A percentile compares a stretch with the other conserved stretches of the same genome.
phyloP scores from a whole-genome alignment of 208 protist genomes.

The Acanthamoeba rhysodes region DNA sequence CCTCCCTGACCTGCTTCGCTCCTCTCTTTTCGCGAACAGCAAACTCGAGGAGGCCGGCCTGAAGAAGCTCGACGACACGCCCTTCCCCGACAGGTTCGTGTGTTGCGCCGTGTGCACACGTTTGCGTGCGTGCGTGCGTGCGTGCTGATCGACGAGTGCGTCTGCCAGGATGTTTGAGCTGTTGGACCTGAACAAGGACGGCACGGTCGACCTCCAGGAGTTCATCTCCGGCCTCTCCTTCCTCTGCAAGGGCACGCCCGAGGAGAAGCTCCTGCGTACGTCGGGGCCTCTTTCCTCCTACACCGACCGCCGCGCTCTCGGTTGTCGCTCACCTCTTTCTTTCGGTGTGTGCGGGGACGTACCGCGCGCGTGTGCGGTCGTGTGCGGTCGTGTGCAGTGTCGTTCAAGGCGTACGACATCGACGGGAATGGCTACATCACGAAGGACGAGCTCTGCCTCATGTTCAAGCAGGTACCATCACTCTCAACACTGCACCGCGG shows the following conservation, averaged over 20 bases:
- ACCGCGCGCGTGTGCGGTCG: too few species aligned
- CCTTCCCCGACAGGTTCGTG: conserved; percentile 74
- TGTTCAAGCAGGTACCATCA: conserved; percentile 74
- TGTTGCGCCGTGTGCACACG: too few species aligned
- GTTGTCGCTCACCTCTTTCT: too few species aligned
- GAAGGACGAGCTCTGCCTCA: conserved; percentile 91
- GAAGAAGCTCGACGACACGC: conserved; percentile 83
- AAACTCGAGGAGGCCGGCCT: conserved; percentile 78
- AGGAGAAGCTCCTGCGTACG: conserved; percentile 82
- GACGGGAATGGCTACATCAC: conserved; percentile 95
- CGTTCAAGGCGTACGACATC: conserved; percentile 95
- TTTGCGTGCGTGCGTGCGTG: neutral
- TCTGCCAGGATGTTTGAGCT: conserved; percentile 76
- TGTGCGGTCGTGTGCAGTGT: conserved; percentile 84
- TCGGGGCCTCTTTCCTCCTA: too few species aligned
- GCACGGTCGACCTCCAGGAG: conserved; percentile 83
- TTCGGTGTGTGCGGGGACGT: too few species aligned
- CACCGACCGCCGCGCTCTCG: too few species aligned
- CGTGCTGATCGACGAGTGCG: too few species aligned
- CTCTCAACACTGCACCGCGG: neutral
- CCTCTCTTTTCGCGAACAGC: neutral
- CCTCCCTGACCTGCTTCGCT: too few species aligned
- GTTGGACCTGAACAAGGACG: conserved; percentile 82
- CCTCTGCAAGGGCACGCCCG: conserved; percentile 81
- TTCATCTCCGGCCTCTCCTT: conserved; percentile 85